Conservation (phyloP, 371 early-diverging fungal genomes). For the Dichotomocladium elegans region DNA sequence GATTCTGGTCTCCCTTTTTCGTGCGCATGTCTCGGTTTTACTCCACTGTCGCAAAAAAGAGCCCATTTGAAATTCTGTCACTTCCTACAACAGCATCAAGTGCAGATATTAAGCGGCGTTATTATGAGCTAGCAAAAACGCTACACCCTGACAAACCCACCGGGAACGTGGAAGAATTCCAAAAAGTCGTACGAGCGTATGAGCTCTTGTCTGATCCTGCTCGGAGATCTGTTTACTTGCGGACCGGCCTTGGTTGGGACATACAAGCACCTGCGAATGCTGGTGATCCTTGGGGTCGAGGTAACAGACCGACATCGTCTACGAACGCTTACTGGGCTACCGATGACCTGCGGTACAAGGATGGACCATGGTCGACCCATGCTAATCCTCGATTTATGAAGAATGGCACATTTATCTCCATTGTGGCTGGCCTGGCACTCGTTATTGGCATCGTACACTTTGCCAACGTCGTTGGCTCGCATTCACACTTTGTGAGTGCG, state of each 20-base stretch:
- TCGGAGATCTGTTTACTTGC: conserved; percentile 15
- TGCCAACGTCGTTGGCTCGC: conserved; percentile 21
- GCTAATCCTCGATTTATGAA: conserved; percentile 23
- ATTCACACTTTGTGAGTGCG: conserved; percentile 18
- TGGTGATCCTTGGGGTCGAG: conserved; percentile 14
- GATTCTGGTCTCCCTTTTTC: too few relatives aligned
- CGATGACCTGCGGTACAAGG: conserved; percentile 22
- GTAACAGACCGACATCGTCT: conserved; percentile 13
- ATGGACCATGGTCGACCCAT: conserved; percentile 22
- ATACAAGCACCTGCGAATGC: conserved; percentile 2
- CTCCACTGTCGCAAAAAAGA: conserved; percentile 2
- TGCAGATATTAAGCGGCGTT: conserved; percentile 33
- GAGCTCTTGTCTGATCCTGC: conserved; percentile 27
- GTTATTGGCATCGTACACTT: conserved; percentile 19
- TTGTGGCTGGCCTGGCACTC: conserved; percentile 26
- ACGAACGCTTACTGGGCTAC: conserved; percentile 17
- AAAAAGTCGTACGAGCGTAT: conserved; percentile 33
- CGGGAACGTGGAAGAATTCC: conserved; percentile 30
- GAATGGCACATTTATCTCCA: conserved; percentile 29
- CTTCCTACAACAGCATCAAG: conserved; percentile 16
- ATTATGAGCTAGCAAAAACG: conserved; percentile 38
- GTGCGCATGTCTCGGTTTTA: background rate
- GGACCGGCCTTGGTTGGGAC: conserved; percentile 33
- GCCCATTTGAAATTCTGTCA: conserved; percentile 30
- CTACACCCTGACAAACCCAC: conserved; percentile 34